Base-by-base conservation (phyloP, 2,329 filamentous ascomycete genomes). In the Myriosclerotinia curreyana region DNA sequence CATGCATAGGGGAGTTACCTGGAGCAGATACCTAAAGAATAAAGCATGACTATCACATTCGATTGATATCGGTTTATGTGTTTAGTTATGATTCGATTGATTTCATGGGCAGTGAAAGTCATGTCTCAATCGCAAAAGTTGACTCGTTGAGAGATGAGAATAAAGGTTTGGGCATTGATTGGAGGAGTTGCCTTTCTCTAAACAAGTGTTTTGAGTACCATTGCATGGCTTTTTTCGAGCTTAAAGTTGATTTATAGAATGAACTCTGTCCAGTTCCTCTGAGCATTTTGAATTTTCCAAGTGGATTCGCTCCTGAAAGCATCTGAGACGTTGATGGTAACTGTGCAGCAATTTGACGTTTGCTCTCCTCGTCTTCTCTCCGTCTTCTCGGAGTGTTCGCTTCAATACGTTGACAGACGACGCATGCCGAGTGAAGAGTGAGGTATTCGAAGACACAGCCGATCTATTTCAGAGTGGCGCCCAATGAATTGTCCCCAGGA, bases 21-120 rank as follows among this genome's bases (percentile, higher is more conserved):
- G 55, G 55, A 59, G 31, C 31, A 36, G 31, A 36, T 59, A 59
- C 55, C 55, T 59, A 59, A 53, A 20, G 31, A 59, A 59, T 36
- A 20, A 59, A 59, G 42, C 42, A 36, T 48, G n/a, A 1, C n/a
- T 48, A 38, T 48, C 42, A 8, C 42, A 20, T 20, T 59, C n/a
- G 5, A 36, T 48, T 6, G 15, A 20, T 59, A 48, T 31, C 22
- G 20, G 5, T 36, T 20, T 2, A 28, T 15, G 12, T 22, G 20
- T 36, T 12, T 20, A n/a, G n/a, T 34, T 20, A 8, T 25, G 28
- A 11, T 59, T 14, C 42, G 55, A 48, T 36, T 20, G 11, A 36
- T 5, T 38, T 2, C 4, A n/a, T 25, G 40, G n/a, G 8, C 5
- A 46, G 22, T 58, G 55, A n/a, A 17, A 3, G 25, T 12, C 53